Conservation (phyloP, 2,329 filamentous ascomycete genomes). For the Stagonosporopsis chrysanthemi region DNA sequence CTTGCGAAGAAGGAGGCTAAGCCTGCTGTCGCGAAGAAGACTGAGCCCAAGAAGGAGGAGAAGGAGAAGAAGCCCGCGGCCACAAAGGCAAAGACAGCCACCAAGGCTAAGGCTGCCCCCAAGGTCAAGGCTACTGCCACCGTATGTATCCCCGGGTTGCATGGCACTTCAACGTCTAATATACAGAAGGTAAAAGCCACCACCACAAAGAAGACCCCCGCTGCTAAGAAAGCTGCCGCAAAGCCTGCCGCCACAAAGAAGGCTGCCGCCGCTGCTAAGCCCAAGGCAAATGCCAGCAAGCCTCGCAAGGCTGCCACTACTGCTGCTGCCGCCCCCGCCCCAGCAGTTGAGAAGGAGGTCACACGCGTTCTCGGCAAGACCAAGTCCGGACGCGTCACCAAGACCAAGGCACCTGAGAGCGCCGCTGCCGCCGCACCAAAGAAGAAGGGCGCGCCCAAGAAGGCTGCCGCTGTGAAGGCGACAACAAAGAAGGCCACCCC, state of each 20-base stretch:
- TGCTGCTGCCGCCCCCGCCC: slow-evolving; percentile 53
- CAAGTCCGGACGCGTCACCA: slow-evolving; percentile 85
- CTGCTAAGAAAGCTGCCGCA: slow-evolving; percentile 48
- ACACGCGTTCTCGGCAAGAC: slow-evolving; percentile 76
- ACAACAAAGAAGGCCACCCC: slow-evolving; percentile 58
- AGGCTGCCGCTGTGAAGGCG: slow-evolving; percentile 50
- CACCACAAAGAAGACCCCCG: slow-evolving; percentile 39
- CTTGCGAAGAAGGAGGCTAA: slow-evolving; percentile 77
- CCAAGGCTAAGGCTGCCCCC: slow-evolving; percentile 29
- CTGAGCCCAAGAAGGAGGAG: slow-evolving; percentile 45
- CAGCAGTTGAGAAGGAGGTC: slow-evolving; percentile 73
- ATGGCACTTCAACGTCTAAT: slow-evolving; percentile 22
- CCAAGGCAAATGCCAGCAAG: slow-evolving; percentile 56
- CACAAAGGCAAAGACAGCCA: slow-evolving; percentile 39
- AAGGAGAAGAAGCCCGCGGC: slow-evolving; percentile 39
- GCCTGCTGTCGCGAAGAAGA: slow-evolving; percentile 40
- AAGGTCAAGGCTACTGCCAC: slow-evolving; percentile 37
- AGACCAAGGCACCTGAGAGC: slow-evolving; percentile 63
- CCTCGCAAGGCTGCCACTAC: slow-evolving; percentile 53
- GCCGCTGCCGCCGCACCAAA: slow-evolving; percentile 28
- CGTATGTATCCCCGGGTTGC: slow-evolving; percentile 23
- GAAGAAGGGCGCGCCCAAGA: slow-evolving; percentile 54
- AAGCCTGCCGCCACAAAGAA: slow-evolving; percentile 43
- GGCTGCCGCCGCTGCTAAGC: slow-evolving; percentile 42
- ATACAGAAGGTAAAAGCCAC: slow-evolving; percentile 39